Base-by-base conservation (phyloP, 106 monocot species). In the Xerophyta viscosa region DNA sequence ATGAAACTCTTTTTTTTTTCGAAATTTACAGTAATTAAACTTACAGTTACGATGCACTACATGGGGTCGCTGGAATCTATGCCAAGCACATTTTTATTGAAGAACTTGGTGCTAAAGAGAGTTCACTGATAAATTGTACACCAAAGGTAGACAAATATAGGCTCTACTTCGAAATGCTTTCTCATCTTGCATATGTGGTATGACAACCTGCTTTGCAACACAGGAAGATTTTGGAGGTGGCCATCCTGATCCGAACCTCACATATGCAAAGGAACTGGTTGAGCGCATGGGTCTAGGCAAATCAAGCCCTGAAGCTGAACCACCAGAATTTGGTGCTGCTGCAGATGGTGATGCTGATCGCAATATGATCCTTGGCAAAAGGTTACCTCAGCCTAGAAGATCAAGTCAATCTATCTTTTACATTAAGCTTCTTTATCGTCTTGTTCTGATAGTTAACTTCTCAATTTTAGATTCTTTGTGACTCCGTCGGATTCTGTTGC, bases 271-370 rank as follows among this genome's bases (percentile, higher is more conserved):
- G 62, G 94, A 96, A 62, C 57, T 96, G 46, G 94, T 96, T 54
- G 62, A 66, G 21, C 75, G 88, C 31, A 88, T 96, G 94, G 94
- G 94, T 29, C 55, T 96, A 24, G 81, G 88, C 8, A 96, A 88
- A 56, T 70, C 78, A 11, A 44, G 46, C 30, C 63, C 75, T 7
- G 56, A 75, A 41, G 58, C 56, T 25, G 88, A 88, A 52, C 81
- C 76, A 29, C 94, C 94, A 24, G 94, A 96, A 57, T 96, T 96
- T 73, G 94, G 94, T 65, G 94, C 94, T 71, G 94, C 94, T 50
- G 94, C 94, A 52, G 94, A 96, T 79, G 94, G 94, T 68, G 94
- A 96, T 74, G 94, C 94, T 57, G 94, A 96, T 79, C 76, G 86
- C 29, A 87, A 87, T 43, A 92, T 92, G 87, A 50, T 92, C 51